A percentile compares a stretch with the other conserved stretches of the same genome.
Conservation (phyloP, 345 rosid species). For the Camelina neglecta region DNA sequence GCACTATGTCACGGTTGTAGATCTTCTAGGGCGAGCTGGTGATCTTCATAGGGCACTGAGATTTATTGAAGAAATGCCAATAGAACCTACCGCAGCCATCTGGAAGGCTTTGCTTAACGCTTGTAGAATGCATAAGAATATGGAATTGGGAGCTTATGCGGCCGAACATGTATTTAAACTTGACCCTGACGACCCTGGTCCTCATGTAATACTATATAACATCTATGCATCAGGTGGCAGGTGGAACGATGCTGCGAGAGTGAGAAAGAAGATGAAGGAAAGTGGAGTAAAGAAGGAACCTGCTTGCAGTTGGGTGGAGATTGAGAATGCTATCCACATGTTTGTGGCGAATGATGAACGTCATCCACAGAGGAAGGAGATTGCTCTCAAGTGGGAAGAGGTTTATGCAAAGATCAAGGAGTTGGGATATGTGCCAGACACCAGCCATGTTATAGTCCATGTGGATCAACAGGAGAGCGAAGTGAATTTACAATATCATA, state of each 20-base stretch:
- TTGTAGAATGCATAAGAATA: slow-evolving; percentile 71
- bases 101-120: slow-evolving; percentile 73
- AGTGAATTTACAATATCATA: slow-evolving; percentile 62
- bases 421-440: slow-evolving; percentile 66
- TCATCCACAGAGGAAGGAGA: slow-evolving; percentile 62
- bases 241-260: slow-evolving; percentile 63
- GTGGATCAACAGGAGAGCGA: slow-evolving; percentile 68
- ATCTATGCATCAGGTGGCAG: slow-evolving; percentile 66
- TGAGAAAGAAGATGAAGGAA: slow-evolving; percentile 61
- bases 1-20: slow-evolving; percentile 63
- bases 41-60: slow-evolving; percentile 51
- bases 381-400: slow-evolving; percentile 57
- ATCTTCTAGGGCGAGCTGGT: slow-evolving; percentile 75
- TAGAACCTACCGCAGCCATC: slow-evolving; percentile 58
- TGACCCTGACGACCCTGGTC: slow-evolving; percentile 62
- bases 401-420: slow-evolving; percentile 58
- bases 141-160: slow-evolving; percentile 62
- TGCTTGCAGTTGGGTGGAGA: slow-evolving; percentile 74
- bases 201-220: slow-evolving; percentile 61
- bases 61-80: slow-evolving; percentile 62
- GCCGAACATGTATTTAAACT: slow-evolving; percentile 61
- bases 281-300: slow-evolving; percentile 66
- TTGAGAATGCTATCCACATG: slow-evolving; percentile 55
- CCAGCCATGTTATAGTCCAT: slow-evolving; percentile 58
- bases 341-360: slow-evolving; percentile 70